These are phyloP conservation scores for Suhomyces xylopsoci DNA, from an alignment of 805 yeast genomes.

Conservation along the genomic window DNA sequence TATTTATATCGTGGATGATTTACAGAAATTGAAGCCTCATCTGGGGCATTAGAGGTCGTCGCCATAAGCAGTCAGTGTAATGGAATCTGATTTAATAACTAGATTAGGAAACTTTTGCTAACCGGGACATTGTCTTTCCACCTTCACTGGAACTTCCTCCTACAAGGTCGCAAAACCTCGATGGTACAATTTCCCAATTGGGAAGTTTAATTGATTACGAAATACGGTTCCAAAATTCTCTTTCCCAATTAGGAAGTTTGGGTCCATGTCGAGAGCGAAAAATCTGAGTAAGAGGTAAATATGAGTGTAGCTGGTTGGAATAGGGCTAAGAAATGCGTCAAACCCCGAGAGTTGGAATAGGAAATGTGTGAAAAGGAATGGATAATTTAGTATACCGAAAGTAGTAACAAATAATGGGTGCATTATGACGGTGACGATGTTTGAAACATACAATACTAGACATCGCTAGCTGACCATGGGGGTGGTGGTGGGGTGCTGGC, in stretches of 20 bases:
- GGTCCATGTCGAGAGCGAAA: not conserved
- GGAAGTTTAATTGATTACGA: constrained; percentile 16
- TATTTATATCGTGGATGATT: constrained; percentile 5
- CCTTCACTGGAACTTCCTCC: not conserved
- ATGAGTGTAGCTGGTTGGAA: not conserved
- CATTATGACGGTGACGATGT: not conserved
- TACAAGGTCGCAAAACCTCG: not conserved
- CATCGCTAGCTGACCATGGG: not conserved
- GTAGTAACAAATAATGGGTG: not conserved
- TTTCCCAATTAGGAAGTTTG: constrained; percentile 19
- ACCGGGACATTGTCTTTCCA: constrained; percentile 2
- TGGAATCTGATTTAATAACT: constrained; percentile 2
- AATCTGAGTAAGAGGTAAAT: not conserved
- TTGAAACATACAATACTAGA: not conserved
- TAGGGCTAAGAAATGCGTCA: not conserved
- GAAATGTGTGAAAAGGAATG: not conserved
- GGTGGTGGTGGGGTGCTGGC: not conserved
- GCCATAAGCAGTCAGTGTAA: not conserved
- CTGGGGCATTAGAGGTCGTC: not conserved
- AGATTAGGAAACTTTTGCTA: constrained; percentile 5
- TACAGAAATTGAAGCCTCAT: not conserved
- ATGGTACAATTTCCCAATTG: constrained; percentile 16
- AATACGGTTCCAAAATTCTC: constrained; percentile 7
- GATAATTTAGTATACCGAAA: not conserved
- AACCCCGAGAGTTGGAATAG: not conserved